These are phyloP conservation scores for Aspergillus funiculosus DNA, from an alignment of 495 filamentous ascomycete species.

Conservation along the genomic window DNA sequence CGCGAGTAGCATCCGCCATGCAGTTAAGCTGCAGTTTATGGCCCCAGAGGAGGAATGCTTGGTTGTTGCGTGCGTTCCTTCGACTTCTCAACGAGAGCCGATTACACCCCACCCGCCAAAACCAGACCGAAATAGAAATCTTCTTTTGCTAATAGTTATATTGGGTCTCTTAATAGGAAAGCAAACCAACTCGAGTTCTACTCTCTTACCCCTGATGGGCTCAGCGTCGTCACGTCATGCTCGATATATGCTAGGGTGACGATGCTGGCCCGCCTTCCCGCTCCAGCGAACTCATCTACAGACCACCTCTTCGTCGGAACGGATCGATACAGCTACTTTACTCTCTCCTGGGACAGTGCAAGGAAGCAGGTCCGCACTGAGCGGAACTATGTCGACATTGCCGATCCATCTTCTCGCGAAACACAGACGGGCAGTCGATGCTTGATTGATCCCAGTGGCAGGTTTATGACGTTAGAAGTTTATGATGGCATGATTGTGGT, in stretches of 20 bases:
- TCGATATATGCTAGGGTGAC: constrained; percentile 76
- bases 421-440: constrained; percentile 70
- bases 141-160: constrained; percentile 7
- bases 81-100: neutral
- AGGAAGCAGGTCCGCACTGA: constrained; percentile 60
- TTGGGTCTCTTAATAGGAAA: constrained; percentile 57
- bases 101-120: neutral
- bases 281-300: constrained; percentile 62
- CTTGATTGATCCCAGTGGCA: constrained; percentile 73
- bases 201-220: constrained; percentile 50
- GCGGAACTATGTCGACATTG: constrained; percentile 62
- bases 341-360: constrained; percentile 70
- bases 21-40: constrained; percentile 72
- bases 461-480: constrained; percentile 77
- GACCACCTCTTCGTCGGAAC: constrained; percentile 93
- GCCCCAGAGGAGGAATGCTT: constrained; percentile 69
- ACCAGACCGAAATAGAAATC: neutral
- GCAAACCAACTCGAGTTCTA: constrained; percentile 90
- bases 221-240: constrained; percentile 57
- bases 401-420: constrained; percentile 74
- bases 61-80: constrained; percentile 69
- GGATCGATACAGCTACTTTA: constrained; percentile 84
- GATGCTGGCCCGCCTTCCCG: constrained; percentile 72
- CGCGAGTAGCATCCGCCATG: constrained; percentile 83
- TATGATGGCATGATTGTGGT: constrained; percentile 85